A percentile compares a stretch with the other conserved stretches of the same genome.
Evolutionary conservation across 2,329 filamentous ascomycete genomes (phyloP).

Genomic region (Fusarium xyrophilum): DNA sequence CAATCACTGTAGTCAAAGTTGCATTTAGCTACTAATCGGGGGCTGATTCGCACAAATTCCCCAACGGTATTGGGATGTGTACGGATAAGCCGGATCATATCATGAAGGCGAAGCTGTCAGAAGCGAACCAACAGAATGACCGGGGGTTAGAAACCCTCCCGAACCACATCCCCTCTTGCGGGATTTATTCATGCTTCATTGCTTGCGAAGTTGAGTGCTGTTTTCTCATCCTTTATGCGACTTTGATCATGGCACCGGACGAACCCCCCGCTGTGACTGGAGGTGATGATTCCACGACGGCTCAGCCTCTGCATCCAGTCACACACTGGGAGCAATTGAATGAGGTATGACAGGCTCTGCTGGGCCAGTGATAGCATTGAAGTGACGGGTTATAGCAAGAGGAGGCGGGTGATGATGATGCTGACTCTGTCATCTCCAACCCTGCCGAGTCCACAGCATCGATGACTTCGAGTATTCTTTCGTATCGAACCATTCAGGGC

Average conservation of each 20-base stretch:
- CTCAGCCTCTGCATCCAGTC: not conserved
- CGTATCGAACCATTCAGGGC: constrained; percentile 24
- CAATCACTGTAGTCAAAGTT: not conserved
- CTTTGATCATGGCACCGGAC: not conserved
- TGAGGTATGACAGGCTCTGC: not conserved
- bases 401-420: not conserved
- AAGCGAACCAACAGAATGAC: not conserved
- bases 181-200: not conserved
- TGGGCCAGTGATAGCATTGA: accelerated
- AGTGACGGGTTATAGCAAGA: not conserved
- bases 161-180: not conserved
- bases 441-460: constrained; percentile 22
- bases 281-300: not conserved
- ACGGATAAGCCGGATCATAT: not conserved
- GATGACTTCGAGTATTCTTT: constrained; percentile 22
- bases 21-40: not conserved
- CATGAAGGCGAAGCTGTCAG: not conserved
- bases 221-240: accelerated
- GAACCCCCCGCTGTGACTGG: not conserved
- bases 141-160: not conserved
- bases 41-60: not conserved
- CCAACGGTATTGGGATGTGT: not conserved
- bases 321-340: constrained; percentile 7
- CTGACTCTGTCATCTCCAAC: constrained; percentile 6
- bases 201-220: accelerated